Conservation (phyloP, 2,329 filamentous ascomycete genomes). For the Elsinoe perseae region DNA sequence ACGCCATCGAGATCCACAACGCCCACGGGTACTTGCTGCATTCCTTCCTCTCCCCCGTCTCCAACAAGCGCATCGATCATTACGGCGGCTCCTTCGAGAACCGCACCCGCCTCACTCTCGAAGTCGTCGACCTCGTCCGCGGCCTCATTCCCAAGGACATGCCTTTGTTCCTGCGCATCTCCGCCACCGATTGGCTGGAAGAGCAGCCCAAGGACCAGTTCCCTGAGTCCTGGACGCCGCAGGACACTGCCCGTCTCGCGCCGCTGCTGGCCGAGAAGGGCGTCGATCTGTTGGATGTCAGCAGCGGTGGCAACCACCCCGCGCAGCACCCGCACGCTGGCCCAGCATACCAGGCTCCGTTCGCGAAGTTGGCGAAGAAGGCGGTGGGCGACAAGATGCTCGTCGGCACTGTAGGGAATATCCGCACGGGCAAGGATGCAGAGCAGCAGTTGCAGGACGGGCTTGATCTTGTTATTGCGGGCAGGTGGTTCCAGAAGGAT, state of each 20-base stretch:
- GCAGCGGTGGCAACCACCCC: conserved; percentile 62
- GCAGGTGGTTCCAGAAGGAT: conserved; percentile 72
- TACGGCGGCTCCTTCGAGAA: conserved; percentile 68
- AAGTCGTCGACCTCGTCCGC: conserved; percentile 57
- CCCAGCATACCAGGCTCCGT: conserved; percentile 65
- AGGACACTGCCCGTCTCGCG: conserved; percentile 58
- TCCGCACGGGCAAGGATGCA: conserved; percentile 62
- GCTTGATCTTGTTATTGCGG: conserved; percentile 65
- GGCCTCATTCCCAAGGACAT: conserved; percentile 56
- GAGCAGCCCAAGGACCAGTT: conserved; percentile 40
- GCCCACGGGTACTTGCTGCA: conserved; percentile 73
- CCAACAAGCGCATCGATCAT: conserved; percentile 60
- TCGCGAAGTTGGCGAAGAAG: conserved; percentile 64
- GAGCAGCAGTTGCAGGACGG: conserved; percentile 48
- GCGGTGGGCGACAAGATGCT: conserved; percentile 63
- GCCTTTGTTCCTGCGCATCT: conserved; percentile 66
- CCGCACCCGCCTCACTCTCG: conserved; percentile 58
- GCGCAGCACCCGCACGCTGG: conserved; percentile 48
- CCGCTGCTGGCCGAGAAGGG: conserved; percentile 61
- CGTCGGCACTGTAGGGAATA: conserved; percentile 67
- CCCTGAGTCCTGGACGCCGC: conserved; percentile 57
- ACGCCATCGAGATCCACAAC: conserved; percentile 72
- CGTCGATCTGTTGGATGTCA: conserved; percentile 77
- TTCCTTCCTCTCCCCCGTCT: conserved; percentile 59
- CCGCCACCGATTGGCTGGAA: conserved; percentile 70